Evolutionary conservation across 23 red algal species (phyloP).

Genomic region (Agarophyton chilense): DNA sequence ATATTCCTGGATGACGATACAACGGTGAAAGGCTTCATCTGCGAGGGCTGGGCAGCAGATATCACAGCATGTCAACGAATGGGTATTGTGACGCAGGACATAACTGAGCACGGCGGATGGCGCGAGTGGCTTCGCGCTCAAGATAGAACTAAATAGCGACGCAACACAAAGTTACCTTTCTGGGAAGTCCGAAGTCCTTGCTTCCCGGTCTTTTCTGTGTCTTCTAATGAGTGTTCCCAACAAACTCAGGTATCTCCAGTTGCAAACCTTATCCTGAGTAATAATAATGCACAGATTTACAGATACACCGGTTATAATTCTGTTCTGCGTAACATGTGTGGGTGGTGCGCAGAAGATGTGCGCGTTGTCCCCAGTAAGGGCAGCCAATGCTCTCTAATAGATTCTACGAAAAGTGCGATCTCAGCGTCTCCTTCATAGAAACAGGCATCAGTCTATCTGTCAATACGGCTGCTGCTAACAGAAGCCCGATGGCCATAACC

Average conservation of each 20-base stretch:
- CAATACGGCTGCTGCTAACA: constrained; percentile 35
- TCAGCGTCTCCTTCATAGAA: constrained; percentile 39
- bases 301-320: not conserved
- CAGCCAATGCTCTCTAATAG: not conserved
- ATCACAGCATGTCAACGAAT: not conserved
- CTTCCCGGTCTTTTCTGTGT: not conserved
- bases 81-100: constrained; percentile 36
- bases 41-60: constrained; percentile 52
- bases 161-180: too few species aligned
- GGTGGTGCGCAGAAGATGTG: not conserved
- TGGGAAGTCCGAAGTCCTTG: not conserved
- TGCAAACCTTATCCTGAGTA: too few species aligned
- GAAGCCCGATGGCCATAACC: constrained; percentile 39
- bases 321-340: not conserved
- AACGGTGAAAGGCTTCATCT: constrained; percentile 44
- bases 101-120: constrained; percentile 44
- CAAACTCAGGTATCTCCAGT: too few species aligned
- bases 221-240: too few species aligned
- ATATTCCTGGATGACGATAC: constrained; percentile 39
- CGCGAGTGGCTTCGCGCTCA: constrained; percentile 3
- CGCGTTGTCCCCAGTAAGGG: not conserved
- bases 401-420: constrained; percentile 44
- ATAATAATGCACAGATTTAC: constrained; percentile 33
- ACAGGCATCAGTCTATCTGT: constrained; percentile 47
- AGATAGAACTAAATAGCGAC: not conserved